Evolutionary conservation across 257 asterid species (phyloP), one percentile per base, ranked within the genome.

Genomic region (Solanum medicagineum): DNA sequence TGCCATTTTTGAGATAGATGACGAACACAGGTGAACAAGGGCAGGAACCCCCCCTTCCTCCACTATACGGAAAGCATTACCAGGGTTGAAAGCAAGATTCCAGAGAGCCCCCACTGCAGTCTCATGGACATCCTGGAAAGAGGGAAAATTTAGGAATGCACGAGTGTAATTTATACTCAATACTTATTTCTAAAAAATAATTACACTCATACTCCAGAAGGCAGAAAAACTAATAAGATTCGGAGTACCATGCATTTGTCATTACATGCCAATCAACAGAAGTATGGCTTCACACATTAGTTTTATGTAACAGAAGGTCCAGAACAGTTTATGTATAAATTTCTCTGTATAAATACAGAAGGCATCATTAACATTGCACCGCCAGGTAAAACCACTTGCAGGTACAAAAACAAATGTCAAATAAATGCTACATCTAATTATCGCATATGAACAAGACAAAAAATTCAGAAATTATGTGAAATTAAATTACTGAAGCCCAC

Each of bases 71-170:
- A 95, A 92, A 70, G 99, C 98, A 87, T 95, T 95, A 42, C 97
- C 95, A 45, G 99, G 96, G 84, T 93, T 92, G 87, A 94, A 95
- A 84, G 99, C 98, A 85, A 95, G 98, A 87, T 94, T 94, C 99
- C 98, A 94, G 81, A 96, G 98, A 65, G 99, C 99, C 81, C 99
- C 99, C 32, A 98, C 98, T 74, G 99, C 99, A 16, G 98, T 93
- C 93, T 95, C 99, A 22, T 95, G 99, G 87, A 95, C 98, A 47
- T 95, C 98, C 99, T 95, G 94, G 88, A 88, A 69, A n/a, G 84
- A 86, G 84, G 57, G 84, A 83, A 79, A 83, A 57, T 87, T 40
- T 62, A 62, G 57, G 82, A 17, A 85, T 80, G 51, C 53, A 85
- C 65, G 75, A 83, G 51, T 55, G 13, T 81, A 32, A 63, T 14